Base-by-base conservation (phyloP, 2,329 filamentous ascomycete species). In the Didymella segeticola region DNA sequence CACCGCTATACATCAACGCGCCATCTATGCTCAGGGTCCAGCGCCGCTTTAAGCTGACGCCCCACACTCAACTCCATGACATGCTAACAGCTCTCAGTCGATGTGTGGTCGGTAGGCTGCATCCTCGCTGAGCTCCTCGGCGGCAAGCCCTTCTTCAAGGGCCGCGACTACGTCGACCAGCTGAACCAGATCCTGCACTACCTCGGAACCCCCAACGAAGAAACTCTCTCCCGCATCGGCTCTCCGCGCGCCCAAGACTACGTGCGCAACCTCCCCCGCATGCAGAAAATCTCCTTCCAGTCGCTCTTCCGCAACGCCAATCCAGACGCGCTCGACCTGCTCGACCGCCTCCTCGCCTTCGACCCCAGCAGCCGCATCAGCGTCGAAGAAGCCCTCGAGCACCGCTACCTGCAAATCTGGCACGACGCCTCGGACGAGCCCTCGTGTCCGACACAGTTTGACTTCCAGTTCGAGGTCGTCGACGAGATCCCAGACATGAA, bases 181-280 rank as follows among this genome's bases (percentile, higher is more conserved):
- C 86, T 99, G 62, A 99, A 99, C 83, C 95, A 99, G 79, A 99
- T 99, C 71, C 85, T 99, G 50, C 93, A 98, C 81, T 97, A 96
- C 75, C 89, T 99, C 47, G 95, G 95, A 61, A 99, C 93, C 1
- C 95, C 95, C 33, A 96, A 93, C 72, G 93, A 98, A 77, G 91
- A 96, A 74, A 99, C 95, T 0, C 84, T 99, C 17, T 88, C 86
- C 22, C 90, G 95, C 62, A 99, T 99, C 71, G 95, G 95, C 48
- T 97, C 93, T 4, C 92, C 92, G 10, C 89, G 95, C 61, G 95
- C 95, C 14, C 95, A 98, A 78, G 95, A 99, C 78, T 99, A 99
- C 78, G 95, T 99, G 56, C 90, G 95, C 69, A 98, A 98, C 81
- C 83, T 97, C 50, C 93, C 92, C 1, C 93, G 84, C 77, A 97